A percentile compares a stretch with the other conserved stretches of the same genome.
phyloP scores from a whole-genome alignment of 192 early-diverging fungal genomes.

The Coemansia sp. region DNA sequence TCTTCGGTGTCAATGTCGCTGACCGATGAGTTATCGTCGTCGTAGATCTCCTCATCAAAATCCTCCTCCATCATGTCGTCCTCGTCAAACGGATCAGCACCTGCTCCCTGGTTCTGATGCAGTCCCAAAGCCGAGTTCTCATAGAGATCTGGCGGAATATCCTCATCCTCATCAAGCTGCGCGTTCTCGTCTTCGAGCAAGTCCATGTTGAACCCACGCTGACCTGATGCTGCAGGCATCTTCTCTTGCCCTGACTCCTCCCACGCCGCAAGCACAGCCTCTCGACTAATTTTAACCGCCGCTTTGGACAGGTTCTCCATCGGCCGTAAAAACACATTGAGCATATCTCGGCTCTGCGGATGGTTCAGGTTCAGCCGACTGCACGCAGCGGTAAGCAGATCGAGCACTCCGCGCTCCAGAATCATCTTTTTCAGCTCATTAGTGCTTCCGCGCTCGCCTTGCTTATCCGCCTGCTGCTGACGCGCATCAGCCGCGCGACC shows the following conservation, averaged over 20 bases:
- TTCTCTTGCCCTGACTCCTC: slow-evolving; percentile 51
- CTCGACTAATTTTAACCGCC: slow-evolving; percentile 79
- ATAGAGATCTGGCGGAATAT: slow-evolving; percentile 55
- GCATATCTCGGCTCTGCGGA: slow-evolving; percentile 72
- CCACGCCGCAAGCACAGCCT: slow-evolving; percentile 54
- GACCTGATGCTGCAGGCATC: slow-evolving; percentile 37
- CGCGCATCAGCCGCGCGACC: slow-evolving; percentile 13
- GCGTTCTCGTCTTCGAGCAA: slow-evolving; percentile 40
- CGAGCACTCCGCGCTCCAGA: slow-evolving; percentile 86
- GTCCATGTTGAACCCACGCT: slow-evolving; percentile 40
- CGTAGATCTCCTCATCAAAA: slow-evolving; percentile 54
- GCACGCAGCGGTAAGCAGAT: slow-evolving; percentile 71
- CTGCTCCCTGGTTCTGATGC: slow-evolving; percentile 51
- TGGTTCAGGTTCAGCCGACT: slow-evolving; percentile 89
- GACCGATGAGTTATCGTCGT: slow-evolving; percentile 57
- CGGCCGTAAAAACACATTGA: slow-evolving; percentile 78
- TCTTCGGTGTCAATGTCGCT: slow-evolving; percentile 76
- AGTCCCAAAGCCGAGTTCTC: slow-evolving; percentile 53
- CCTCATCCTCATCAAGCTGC: slow-evolving; percentile 32
- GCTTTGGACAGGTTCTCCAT: slow-evolving; percentile 85
- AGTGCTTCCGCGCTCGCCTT: slow-evolving; percentile 20
- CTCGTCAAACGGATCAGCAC: slow-evolving; percentile 24
- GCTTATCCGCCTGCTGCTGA: neutral
- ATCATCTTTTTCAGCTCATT: slow-evolving; percentile 59
- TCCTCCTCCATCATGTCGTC: slow-evolving; percentile 47